Base-by-base conservation (phyloP, 345 rosid species). In the Turritis glabra region DNA sequence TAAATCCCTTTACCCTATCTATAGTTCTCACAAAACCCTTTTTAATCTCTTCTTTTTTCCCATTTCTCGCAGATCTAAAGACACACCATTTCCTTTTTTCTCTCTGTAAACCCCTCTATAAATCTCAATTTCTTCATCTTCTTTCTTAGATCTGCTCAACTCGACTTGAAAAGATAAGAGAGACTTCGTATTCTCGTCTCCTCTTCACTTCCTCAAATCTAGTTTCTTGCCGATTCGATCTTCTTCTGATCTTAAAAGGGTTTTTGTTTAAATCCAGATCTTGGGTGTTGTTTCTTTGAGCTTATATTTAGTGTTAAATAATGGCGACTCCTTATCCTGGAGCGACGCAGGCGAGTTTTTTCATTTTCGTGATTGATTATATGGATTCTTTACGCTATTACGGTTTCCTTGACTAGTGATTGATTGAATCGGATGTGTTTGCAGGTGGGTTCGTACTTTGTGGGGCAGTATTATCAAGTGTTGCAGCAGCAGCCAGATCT, bases 371-470 rank as follows among this genome's bases (percentile, higher is more conserved):
- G 9, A 7, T 52, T 43, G 30, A 33, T 67, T 30, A 25, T 30
- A 25, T 14, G 46, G 58, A 6, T 19, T 29, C 12, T 19, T 19
- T 18, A 14, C 72, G 43, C 18, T 37, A 23, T 44, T 80, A 59
- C 0, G 4, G 44, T 5, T 50, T 7, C 51, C 14, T 3, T 56
- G 11, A 8, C 13, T 33, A 43, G 17, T 14, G 5, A 57, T 48
- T n/a, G 50, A 35, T 48, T n/a, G 50, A 35, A 40, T 61, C 30
- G 38, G 21, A 10, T 13, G 5, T 44, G 46, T 15, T 18, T 67
- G 30, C 80, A 92, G 99, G 96, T 95, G 64, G 99, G 99, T 53
- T 90, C 99, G 6, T 95, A 90, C 81, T 95, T 95, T 64, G 96
- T 92, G 63, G 92, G 88, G 5, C 97, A 92, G 83, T 95, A 95